phyloP scores from a whole-genome alignment of 768 basidiomycete species.

The Dendrothele bispora region DNA sequence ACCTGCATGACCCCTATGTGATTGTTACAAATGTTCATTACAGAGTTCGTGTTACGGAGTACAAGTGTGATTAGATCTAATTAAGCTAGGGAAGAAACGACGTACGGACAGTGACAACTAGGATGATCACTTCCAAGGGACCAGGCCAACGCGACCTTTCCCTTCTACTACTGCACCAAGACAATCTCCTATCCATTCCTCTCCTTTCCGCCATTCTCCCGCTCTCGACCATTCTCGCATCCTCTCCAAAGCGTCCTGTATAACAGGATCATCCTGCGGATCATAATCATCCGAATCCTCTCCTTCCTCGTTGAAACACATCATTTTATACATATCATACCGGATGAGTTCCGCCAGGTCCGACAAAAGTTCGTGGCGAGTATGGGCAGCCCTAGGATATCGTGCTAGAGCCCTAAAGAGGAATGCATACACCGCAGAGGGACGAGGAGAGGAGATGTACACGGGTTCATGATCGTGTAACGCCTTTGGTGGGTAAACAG shows the following conservation, averaged over 20 bases:
- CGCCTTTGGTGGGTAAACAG: background rate
- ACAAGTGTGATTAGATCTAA: no score
- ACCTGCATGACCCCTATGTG: no score
- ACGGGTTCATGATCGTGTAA: background rate
- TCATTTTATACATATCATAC: background rate
- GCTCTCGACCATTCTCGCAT: background rate
- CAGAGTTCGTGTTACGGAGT: no score
- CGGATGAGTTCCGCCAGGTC: background rate
- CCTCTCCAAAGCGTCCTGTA: background rate
- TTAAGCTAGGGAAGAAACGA: no score
- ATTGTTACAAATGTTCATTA: no score
- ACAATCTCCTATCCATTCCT: background rate
- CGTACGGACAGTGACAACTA: no score
- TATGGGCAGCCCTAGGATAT: background rate
- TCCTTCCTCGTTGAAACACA: conserved; percentile 20
- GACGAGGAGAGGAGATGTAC: background rate
- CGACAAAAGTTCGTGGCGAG: background rate
- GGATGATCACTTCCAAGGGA: no score
- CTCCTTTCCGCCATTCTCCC: background rate
- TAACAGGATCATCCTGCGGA: background rate
- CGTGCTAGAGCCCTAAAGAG: background rate
- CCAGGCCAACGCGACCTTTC: background rate
- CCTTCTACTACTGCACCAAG: background rate
- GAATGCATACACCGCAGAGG: background rate
- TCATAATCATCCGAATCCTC: background rate